Base-by-base conservation (phyloP, 2,329 filamentous ascomycete species). In the Penicillium sclerotiorum region DNA sequence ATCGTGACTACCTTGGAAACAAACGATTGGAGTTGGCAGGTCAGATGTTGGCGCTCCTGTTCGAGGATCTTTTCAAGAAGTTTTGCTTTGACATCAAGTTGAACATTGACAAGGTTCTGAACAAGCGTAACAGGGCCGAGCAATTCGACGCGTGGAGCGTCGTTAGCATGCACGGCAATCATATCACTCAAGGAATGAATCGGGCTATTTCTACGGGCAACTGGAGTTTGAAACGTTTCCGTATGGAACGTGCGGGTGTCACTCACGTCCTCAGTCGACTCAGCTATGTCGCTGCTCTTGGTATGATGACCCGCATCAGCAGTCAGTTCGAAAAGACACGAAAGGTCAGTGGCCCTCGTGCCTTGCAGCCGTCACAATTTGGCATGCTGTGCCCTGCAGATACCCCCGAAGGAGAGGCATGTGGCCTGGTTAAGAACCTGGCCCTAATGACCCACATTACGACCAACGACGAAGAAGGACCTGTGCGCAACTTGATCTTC, bases 361-460 rank as follows among this genome's bases (percentile, higher is more conserved):
- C 95, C 15, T 79, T 99, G 41, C 94, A 99, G 66, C 92, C 94
- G 6, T 99, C 94, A 1, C 94, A 99, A 61, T 99, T 96, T 76
- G 94, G 94, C 61, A 96, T 99, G 92, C 79, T 99, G 47, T 99
- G 94, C 68, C 89, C 92, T 0, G 95, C 94, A 9, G 94, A 99
- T 78, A 99, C 94, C 0, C 94, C 94, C 6, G 94, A 99, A 86
- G 94, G 94, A 74, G 94, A 99, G 77, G 92, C 94, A 9, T 99
- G 94, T 75, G 94, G 94, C 80, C 76, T 99, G 49, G 92, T 99
- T 61, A 99, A 99, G 79, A 99, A 99, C 66, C 74, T 99, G 76
- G 94, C 94, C 8, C 79, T 99, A 49, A 99, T 99, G 94, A 99
- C 95, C 44, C 95, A 99, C 66, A 97, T 99, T 61, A 99, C 94